Evolutionary conservation across 2,329 filamentous ascomycete species (phyloP), one percentile per base, ranked within the genome.

Genomic region (Diaporthe australafricana): DNA sequence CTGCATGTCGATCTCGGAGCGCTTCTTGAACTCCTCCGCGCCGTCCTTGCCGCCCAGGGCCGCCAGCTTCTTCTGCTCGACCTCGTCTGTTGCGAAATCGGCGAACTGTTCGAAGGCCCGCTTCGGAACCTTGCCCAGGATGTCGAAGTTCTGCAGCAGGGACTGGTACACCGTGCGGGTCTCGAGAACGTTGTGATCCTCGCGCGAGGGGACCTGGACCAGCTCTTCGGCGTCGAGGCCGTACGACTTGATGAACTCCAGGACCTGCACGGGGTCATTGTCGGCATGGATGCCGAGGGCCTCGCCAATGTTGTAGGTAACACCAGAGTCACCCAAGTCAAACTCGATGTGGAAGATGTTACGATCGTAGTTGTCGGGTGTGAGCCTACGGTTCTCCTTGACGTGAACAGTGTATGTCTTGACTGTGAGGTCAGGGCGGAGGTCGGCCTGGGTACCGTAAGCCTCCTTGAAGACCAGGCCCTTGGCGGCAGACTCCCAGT

Each of bases 301-400:
- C 85, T 99, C 96, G 71, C 96, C 96, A 78, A 99, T 98, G 80
- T 97, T 94, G 85, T 99, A 99, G 52, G 90, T 98, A 75, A 99
- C 90, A 48, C 95, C 96, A 42, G 96, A 97, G 78, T 92, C 84
- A 73, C 96, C 96, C 30, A 99, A 90, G 80, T 98, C 96, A 79
- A 99, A 99, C 84, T 99, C 96, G 74, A 99, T 98, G 85, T 99
- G 96, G 92, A 99, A 99, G 83, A 99, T 98, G 88, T 99, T 98
- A 77, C 96, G 94, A 83, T 98, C 95, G 80, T 99, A 99, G 40
- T 91, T 93, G 30, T 84, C 78, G 3, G 96, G 96, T 0, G 96
- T 99, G 70, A 99, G 89, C 75, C 96, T 91, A 74, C 96, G 94
- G 85, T 97, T 98, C 86, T 98, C 96, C 86, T 97, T 94, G 82